These are phyloP conservation scores for Chlorella sp. DNA, from an alignment of 139 green algal genomes.

Conservation along the genomic window DNA sequence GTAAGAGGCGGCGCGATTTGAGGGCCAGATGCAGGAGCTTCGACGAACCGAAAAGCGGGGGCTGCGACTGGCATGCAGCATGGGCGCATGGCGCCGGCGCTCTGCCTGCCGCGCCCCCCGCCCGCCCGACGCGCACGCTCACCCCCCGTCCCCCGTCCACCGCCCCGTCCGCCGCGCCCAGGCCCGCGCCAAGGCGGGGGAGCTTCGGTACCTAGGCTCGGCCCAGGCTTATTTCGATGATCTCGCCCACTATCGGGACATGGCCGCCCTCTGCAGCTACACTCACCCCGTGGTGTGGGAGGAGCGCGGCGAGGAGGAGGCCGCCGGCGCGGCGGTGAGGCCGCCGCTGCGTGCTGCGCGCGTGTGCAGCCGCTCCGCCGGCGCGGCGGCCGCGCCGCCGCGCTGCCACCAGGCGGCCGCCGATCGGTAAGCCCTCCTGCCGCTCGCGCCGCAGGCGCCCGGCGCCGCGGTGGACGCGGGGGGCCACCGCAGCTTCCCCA, in stretches of 20 bases:
- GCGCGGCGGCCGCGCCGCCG: not conserved
- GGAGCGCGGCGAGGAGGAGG: constrained; percentile 1
- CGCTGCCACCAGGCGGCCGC: not conserved
- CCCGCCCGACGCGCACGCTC: too few relatives aligned
- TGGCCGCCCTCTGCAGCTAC: constrained; percentile 76
- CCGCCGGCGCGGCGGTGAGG: too few relatives aligned
- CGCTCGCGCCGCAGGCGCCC: too few relatives aligned
- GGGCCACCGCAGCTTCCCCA: constrained; percentile 49
- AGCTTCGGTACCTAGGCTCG: constrained; percentile 57
- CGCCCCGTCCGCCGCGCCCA: too few relatives aligned
- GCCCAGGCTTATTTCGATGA: constrained; percentile 92
- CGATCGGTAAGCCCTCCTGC: not conserved
- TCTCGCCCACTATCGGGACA: constrained; percentile 69
- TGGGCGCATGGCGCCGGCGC: too few relatives aligned
- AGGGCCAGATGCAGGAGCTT: too few relatives aligned
- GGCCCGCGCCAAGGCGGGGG: constrained; percentile 36
- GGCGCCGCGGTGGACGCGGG: not conserved
- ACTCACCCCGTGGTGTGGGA: constrained; percentile 68
- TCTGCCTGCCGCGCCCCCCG: too few relatives aligned
- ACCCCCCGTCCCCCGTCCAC: too few relatives aligned
- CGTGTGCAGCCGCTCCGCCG: not conserved
- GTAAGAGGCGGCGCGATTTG: not conserved
- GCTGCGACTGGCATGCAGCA: too few relatives aligned
- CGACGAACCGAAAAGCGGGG: too few relatives aligned
- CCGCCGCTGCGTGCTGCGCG: not conserved